These are phyloP conservation scores for Trametes coccinea DNA, from an alignment of 768 basidiomycete genomes.

Conservation along the genomic window DNA sequence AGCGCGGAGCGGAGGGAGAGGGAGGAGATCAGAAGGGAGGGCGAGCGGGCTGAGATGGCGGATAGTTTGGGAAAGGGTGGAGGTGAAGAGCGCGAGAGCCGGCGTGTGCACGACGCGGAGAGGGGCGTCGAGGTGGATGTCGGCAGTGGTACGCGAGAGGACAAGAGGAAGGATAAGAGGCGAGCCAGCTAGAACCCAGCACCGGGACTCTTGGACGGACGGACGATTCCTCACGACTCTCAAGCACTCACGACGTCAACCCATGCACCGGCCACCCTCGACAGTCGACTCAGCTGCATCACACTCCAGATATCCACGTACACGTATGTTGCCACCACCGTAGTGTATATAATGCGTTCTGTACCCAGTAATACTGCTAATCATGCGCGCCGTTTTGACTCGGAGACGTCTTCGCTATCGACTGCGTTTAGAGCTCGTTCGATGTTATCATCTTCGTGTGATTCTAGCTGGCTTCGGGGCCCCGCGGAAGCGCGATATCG, in stretches of 20 bases:
- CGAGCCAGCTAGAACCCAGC: neutral
- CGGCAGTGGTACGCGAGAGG: neutral
- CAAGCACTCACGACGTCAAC: neutral
- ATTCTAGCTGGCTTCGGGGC: conserved; percentile 1
- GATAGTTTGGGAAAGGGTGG: conserved; percentile 29
- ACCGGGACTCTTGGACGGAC: no score
- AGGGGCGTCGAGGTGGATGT: neutral
- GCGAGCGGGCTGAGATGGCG: conserved; percentile 32
- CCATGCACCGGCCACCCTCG: neutral
- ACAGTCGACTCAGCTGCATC: neutral
- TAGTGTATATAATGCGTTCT: conserved; percentile 9
- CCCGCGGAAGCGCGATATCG: neutral
- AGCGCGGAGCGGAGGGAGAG: conserved; percentile 6
- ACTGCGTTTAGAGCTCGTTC: no score
- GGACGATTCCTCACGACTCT: neutral
- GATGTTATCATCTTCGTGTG: neutral
- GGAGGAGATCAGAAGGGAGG: conserved; percentile 27
- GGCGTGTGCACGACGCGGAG: neutral
- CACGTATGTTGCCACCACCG: neutral
- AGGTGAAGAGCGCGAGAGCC: conserved; percentile 5
- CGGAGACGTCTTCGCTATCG: no score
- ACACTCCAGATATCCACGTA: neutral
- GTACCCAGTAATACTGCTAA: conserved; percentile 12
- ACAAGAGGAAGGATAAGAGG: conserved; percentile 5
- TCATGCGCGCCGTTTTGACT: neutral